These are phyloP conservation scores for Bretschneidera sinensis DNA, from an alignment of 345 rosid genomes.

Conservation along the genomic window DNA sequence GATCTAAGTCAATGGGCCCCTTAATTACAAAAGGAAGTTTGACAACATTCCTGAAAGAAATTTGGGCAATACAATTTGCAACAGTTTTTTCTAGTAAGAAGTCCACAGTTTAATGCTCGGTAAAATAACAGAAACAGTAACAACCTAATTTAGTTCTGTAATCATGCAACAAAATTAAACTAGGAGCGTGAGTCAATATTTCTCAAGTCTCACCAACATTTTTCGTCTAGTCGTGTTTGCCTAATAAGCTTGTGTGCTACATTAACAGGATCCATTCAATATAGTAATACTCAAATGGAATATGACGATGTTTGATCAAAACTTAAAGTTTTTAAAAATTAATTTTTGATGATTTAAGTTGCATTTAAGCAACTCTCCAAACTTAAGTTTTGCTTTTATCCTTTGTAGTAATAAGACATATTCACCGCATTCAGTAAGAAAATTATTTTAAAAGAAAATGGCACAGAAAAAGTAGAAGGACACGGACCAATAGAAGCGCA, in stretches of 20 bases:
- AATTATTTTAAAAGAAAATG: not conserved
- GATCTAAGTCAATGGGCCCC: not conserved
- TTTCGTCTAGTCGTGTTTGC: not conserved
- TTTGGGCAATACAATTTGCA: not conserved
- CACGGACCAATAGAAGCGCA: slow-evolving; percentile 90
- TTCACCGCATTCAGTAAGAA: not conserved
- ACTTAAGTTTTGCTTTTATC: not conserved
- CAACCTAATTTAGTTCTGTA: not conserved
- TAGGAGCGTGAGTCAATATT: too few relatives aligned
- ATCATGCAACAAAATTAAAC: not conserved
- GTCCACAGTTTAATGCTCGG: not conserved
- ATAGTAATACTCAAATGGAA: too few relatives aligned
- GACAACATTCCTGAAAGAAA: not conserved
- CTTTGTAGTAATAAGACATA: not conserved
- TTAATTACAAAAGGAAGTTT: too few relatives aligned
- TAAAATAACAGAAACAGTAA: not conserved
- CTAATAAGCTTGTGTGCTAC: not conserved
- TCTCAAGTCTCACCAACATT: not conserved
- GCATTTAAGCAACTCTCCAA: too few relatives aligned
- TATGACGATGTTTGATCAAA: too few relatives aligned
- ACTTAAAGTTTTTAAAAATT: too few relatives aligned
- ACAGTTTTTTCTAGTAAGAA: not conserved
- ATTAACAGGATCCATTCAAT: too few relatives aligned
- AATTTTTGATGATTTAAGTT: too few relatives aligned
- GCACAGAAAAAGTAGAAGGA: slow-evolving; percentile 10